Base-by-base conservation (phyloP, 306 rosid genomes). In the Cicer chorassanicum region DNA sequence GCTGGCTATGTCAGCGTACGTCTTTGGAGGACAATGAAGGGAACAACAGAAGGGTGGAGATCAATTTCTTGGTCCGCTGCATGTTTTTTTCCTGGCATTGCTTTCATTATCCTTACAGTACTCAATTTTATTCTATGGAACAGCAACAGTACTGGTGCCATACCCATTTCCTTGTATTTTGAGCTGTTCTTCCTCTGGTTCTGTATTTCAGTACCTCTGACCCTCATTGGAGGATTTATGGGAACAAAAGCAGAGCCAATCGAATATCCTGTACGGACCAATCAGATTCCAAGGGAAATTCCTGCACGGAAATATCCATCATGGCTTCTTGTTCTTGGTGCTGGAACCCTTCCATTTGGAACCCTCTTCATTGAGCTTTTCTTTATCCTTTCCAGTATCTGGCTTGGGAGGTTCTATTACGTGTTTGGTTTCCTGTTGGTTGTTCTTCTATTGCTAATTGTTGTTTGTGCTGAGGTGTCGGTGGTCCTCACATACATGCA, bases 401-500 rank as follows among this genome's bases (percentile, higher is more conserved):
- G 97, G 97, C 92, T 89, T 19, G 97, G 97, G 60, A 86, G 97
- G 82, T 92, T 92, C 82, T 92, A 92, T 82, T 89, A 92, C 53
- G 97, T 89, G 42, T 92, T 92, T 9, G 97, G 97, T 16, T 92
- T 92, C 84, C 88, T 92, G 54, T 86, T 92, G 73, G 87, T 92
- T 68, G 97, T 92, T 73, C 87, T 92, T 71, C 70, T 76, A 2
- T 74, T 92, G 84, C 87, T 92, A 80, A 84, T 89, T 49, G 73
- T 89, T 34, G 97, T 92, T 51, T 92, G 97, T 48, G 96, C 97
- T 36, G 96, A 89, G 77, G 96, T 92, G 54, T 92, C 97, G 1
- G 96, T 92, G 70, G 97, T 92, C 66, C 97, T 92, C 74, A 89
- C 97, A 42, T 89, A 92, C 68, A 92, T 92, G 97, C 97, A 92